Evolutionary conservation across 23 red algal genomes (phyloP).

Genomic region (Gracilariopsis chorda): DNA sequence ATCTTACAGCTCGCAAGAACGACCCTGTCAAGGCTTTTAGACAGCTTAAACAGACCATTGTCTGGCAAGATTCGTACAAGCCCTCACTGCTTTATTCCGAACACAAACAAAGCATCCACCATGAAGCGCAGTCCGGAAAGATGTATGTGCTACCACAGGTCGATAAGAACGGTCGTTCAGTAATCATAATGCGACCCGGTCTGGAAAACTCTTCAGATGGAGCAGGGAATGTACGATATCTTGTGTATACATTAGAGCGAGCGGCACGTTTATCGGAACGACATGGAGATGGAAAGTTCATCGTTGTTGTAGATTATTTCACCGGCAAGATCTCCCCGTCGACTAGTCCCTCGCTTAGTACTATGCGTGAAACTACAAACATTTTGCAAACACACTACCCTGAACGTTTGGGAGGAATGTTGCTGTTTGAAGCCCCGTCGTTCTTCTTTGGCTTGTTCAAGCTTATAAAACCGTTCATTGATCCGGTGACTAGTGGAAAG

Average conservation of each 20-base stretch:
- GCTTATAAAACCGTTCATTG: constrained; percentile 94
- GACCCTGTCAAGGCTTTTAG: constrained; percentile 1
- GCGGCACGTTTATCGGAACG: constrained; percentile 38
- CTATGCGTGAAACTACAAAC: constrained; percentile 47
- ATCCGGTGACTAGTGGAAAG: constrained; percentile 78
- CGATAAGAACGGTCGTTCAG: constrained; percentile 8
- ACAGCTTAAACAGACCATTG: neutral
- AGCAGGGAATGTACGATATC: constrained; percentile 41
- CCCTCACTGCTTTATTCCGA: neutral
- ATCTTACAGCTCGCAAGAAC: constrained; percentile 4
- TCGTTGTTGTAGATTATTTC: constrained; percentile 71
- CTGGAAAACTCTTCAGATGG: constrained; percentile 30
- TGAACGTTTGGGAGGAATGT: constrained; percentile 70
- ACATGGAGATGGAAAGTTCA: constrained; percentile 40
- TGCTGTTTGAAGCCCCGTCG: constrained; percentile 71
- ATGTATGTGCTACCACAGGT: constrained; percentile 42
- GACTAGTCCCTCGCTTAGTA: constrained; percentile 32
- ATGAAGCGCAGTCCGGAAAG: constrained; percentile 32
- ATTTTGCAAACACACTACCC: constrained; percentile 86
- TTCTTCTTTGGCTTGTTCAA: constrained; percentile 70
- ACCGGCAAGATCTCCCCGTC: constrained; percentile 45
- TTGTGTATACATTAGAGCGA: constrained; percentile 72
- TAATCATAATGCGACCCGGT: constrained; percentile 61
- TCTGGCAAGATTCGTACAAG: constrained; percentile 13
- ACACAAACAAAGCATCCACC: neutral